These are phyloP conservation scores for Flaveria bidentis DNA, from an alignment of 129 eudicot genomes.

Conservation along the genomic window DNA sequence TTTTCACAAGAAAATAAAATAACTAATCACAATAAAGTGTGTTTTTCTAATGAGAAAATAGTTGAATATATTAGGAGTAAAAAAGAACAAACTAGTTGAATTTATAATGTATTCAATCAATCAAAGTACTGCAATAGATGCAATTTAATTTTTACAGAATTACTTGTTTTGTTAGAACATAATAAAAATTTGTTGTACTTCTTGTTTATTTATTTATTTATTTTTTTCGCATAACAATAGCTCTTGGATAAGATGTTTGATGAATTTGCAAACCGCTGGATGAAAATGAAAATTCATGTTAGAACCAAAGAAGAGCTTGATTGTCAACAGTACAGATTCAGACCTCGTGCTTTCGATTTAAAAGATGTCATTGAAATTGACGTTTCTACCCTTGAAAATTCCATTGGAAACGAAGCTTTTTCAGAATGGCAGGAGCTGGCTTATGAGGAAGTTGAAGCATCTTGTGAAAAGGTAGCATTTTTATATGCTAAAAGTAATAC, in stretches of 20 bases:
- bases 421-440: constrained; percentile 84
- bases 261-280: constrained; percentile 66
- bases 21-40: not conserved
- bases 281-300: constrained; percentile 55
- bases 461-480: constrained; percentile 47
- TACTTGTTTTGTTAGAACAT: not conserved
- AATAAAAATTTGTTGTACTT: not conserved
- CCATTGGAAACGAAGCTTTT: constrained; percentile 52
- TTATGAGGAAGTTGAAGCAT: constrained; percentile 58
- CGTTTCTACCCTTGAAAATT: constrained; percentile 50
- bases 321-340: constrained; percentile 67
- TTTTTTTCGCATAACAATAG: constrained; percentile 33
- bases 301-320: constrained; percentile 54
- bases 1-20: not conserved
- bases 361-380: constrained; percentile 64
- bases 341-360: constrained; percentile 72
- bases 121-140: not conserved
- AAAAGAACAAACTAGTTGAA: constrained; percentile 1
- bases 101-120: not conserved
- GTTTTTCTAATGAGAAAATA: not conserved
- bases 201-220: not conserved
- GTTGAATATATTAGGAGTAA: not conserved
- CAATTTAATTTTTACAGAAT: not conserved
- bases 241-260: constrained; percentile 62
- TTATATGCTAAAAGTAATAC: not conserved